Conservation (phyloP, 371 early-diverging fungal genomes). For the Cokeromyces recurvatus region DNA sequence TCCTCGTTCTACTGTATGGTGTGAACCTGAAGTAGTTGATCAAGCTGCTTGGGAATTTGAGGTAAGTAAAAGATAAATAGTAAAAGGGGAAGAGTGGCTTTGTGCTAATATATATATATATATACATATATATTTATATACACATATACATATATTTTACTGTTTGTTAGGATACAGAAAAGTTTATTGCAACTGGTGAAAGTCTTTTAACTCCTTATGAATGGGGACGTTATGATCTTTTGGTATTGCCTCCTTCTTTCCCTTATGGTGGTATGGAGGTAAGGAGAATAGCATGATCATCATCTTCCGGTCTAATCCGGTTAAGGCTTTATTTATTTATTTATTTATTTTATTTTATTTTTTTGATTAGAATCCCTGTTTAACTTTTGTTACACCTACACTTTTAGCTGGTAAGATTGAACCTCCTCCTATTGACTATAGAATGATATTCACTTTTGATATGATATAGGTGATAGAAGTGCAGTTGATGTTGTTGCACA, state of each 20-base stretch:
- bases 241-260: conserved; percentile 81
- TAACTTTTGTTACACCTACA: conserved; percentile 86
- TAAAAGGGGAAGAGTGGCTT: not conserved
- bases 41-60: conserved; percentile 92
- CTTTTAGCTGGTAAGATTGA: conserved; percentile 74
- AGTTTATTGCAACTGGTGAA: conserved; percentile 83
- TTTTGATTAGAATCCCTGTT: conserved; percentile 74
- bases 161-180: conserved; percentile 86
- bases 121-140: no score
- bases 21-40: conserved; percentile 91
- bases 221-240: conserved; percentile 96
- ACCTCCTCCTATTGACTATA: no score
- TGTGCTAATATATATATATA: not conserved
- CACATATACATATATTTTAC: no score
- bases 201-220: conserved; percentile 84
- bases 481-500: conserved; percentile 98
- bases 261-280: conserved; percentile 97
- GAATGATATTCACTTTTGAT: no score
- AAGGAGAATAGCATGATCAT: conserved; percentile 7
- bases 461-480: conserved; percentile 74
- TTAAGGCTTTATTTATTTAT: not conserved
- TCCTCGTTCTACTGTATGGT: conserved; percentile 91
- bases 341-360: conserved; percentile 2
- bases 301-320: no score
- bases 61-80: conserved; percentile 13